These are phyloP conservation scores for Hypericum perforatum DNA, from an alignment of 345 rosid species.

Conservation along the genomic window DNA sequence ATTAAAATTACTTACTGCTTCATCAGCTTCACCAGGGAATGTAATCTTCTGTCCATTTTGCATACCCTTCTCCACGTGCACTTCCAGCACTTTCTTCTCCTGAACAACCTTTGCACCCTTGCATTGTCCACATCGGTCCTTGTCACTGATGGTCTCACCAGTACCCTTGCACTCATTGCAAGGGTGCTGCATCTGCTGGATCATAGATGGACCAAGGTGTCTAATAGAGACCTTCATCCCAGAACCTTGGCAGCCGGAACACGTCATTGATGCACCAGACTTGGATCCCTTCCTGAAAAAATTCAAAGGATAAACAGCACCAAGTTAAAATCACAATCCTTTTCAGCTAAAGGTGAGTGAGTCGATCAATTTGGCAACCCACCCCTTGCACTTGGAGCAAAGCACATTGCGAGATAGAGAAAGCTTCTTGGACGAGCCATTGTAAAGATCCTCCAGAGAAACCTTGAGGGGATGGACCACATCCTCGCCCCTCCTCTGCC, in stretches of 20 bases:
- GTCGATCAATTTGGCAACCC: slow-evolving; percentile 9
- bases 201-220: slow-evolving; percentile 34
- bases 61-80: slow-evolving; percentile 34
- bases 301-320: not conserved
- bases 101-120: slow-evolving; percentile 34
- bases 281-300: slow-evolving; percentile 28
- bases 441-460: slow-evolving; percentile 72
- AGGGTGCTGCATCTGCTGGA: slow-evolving; percentile 38
- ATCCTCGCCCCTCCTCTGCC: slow-evolving; percentile 91
- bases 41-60: slow-evolving; percentile 32
- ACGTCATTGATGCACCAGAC: slow-evolving; percentile 30
- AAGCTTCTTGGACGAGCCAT: slow-evolving; percentile 72
- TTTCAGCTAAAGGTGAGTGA: not conserved
- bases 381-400: slow-evolving; percentile 92
- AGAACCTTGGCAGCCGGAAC: slow-evolving; percentile 31
- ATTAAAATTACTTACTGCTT: slow-evolving; percentile 17
- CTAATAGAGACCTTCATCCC: slow-evolving; percentile 35
- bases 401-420: slow-evolving; percentile 65
- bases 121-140: slow-evolving; percentile 29
- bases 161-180: slow-evolving; percentile 35
- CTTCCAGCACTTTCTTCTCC: slow-evolving; percentile 36
- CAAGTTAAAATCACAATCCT: not conserved
- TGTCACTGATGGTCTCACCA: slow-evolving; percentile 32
- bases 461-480: slow-evolving; percentile 83
- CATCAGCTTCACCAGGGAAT: slow-evolving; percentile 36